Evolutionary conservation across 225 moss, liverwort and hornwort species (phyloP), one percentile per base, ranked within the genome.

Genomic region (Polytrichum commune): DNA sequence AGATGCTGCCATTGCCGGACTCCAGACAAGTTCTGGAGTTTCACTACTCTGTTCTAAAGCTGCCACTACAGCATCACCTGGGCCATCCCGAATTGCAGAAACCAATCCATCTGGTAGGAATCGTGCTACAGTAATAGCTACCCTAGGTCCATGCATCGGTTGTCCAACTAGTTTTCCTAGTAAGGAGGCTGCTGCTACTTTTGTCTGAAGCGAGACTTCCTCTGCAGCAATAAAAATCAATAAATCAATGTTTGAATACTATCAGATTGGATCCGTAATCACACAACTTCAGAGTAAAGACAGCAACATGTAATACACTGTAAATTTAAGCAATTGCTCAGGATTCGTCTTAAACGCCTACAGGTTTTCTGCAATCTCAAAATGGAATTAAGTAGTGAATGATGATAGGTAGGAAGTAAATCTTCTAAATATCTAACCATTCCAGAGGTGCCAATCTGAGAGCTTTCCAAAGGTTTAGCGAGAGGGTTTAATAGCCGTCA

Each of bases 21-120:
- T 95, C 95, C 95, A 95, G 5, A 95, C 95, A 38, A 95, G 83
- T 78, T 95, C 95, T 69, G 95, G 95, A 62, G 95, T 95, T 84
- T 95, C 95, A 60, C 90, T 91, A 76, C 90, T 95, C 74, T 92
- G 92, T 69, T 88, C 95, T 66, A 95, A 82, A n/a, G 95, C 92
- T 63, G 87, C 76, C 16, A 95, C 87, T 9, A 95, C 92, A 65
- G 88, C 90, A 70, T 95, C 95, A 66, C 95, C 95, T 23, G 95
- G 95, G 29, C 92, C 95, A 66, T 95, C 95, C 63, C 90, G 87
- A 55, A 95, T 92, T 54, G 86, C 88, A 33, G 95, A 95, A 38
- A 95, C 95, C 60, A 95, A 75, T 46, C 95, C 95, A 60, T 95
- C 95, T 20, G 95, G 95, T 8, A 95, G 83, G 76, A 95, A 95